Percentiles rank a stretch among this genome's conserved stretches.
phyloP scores from a whole-genome alignment of 805 yeast species.

The Yamadazyma akitaensis region DNA sequence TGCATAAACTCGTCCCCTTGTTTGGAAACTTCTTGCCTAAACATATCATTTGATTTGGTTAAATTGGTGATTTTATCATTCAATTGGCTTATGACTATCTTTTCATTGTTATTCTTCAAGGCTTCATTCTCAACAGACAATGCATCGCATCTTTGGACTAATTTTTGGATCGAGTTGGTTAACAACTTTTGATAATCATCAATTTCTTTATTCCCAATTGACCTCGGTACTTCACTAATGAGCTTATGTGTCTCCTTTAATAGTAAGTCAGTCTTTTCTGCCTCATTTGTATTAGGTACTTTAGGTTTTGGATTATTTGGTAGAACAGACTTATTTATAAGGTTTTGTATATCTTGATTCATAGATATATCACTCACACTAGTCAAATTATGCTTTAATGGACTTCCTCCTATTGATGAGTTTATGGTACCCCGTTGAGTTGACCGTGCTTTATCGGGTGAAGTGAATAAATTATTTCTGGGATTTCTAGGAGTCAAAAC shows the following conservation, averaged over 20 bases:
- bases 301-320: neutral
- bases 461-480: neutral
- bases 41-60: slow-evolving; percentile 9
- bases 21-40: slow-evolving; percentile 10
- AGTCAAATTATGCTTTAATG: slow-evolving; percentile 1
- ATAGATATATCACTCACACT: slow-evolving; percentile 3
- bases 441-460: neutral
- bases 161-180: slow-evolving; percentile 25
- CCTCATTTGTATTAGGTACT: neutral
- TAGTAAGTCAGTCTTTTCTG: slow-evolving; percentile 17
- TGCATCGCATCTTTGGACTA: slow-evolving; percentile 15
- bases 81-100: slow-evolving; percentile 12
- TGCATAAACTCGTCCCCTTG: slow-evolving; percentile 13
- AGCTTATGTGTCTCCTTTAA: slow-evolving; percentile 29
- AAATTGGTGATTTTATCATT: slow-evolving; percentile 14
- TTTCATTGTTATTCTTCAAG: slow-evolving; percentile 8
- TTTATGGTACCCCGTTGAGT: neutral
- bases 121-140: slow-evolving; percentile 7
- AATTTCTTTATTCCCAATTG: slow-evolving; percentile 20
- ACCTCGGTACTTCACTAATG: slow-evolving; percentile 21
- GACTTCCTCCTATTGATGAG: slow-evolving; percentile 5
- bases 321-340: neutral
- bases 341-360: slow-evolving; percentile 4
- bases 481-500: slow-evolving; percentile 4
- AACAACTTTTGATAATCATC: slow-evolving; percentile 27